These are phyloP conservation scores for Thraustochytrium sp. DNA, from an alignment of 352 stramenopile genomes.

Conservation along the genomic window DNA sequence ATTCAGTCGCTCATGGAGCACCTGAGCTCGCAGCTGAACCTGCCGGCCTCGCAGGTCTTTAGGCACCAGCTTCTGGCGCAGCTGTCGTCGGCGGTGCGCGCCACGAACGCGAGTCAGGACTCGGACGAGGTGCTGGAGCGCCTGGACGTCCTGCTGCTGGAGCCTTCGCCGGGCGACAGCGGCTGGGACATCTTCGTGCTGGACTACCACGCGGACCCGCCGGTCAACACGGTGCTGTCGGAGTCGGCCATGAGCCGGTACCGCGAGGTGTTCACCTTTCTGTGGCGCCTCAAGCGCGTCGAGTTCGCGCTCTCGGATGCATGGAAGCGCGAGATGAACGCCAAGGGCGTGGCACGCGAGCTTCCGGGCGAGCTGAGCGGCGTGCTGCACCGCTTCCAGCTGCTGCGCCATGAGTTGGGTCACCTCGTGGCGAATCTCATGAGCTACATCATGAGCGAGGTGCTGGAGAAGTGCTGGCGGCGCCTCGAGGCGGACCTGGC, in stretches of 20 bases:
- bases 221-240: conserved; percentile 52
- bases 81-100: conserved; percentile 84
- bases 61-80: conserved; percentile 87
- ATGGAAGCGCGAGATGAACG: conserved; percentile 93
- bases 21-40: conserved; percentile 77
- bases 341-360: conserved; percentile 81
- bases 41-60: conserved; percentile 81
- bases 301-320: conserved; percentile 84
- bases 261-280: conserved; percentile 77
- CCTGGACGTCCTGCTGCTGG: conserved; percentile 80
- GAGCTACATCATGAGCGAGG: conserved; percentile 99
- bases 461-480: conserved; percentile 86
- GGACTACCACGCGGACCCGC: conserved; percentile 63
- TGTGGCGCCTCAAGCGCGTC: conserved; percentile 79
- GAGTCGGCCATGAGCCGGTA: conserved; percentile 68
- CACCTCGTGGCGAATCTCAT: conserved; percentile 95
- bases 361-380: conserved; percentile 58
- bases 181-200: conserved; percentile 89
- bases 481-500: conserved; percentile 79
- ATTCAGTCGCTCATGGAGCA: conserved; percentile 92
- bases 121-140: conserved; percentile 82
- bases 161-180: conserved; percentile 68
- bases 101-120: conserved; percentile 90
- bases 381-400: conserved; percentile 83
- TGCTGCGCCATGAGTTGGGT: conserved; percentile 93